A percentile compares a stretch with the other conserved stretches of the same genome.
Evolutionary conservation across 2,329 filamentous ascomycete genomes (phyloP).

Genomic region (Botrytis deweyae): DNA sequence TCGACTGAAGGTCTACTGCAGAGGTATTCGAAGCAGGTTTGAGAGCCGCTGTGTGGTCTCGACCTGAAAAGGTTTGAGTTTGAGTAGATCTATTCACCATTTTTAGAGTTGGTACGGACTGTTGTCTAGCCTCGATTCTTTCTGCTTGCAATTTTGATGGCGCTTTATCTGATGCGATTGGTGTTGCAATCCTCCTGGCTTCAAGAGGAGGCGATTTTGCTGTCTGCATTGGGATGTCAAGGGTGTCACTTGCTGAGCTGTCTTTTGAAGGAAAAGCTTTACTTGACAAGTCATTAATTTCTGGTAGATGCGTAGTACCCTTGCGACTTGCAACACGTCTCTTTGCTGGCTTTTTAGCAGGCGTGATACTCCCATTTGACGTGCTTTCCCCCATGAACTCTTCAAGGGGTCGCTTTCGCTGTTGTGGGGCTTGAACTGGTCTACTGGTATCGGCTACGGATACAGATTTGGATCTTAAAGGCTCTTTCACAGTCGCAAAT

Average conservation of each 20-base stretch:
- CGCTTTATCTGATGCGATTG: constrained; percentile 24
- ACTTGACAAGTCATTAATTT: neutral
- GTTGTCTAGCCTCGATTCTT: constrained; percentile 21
- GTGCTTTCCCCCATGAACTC: neutral
- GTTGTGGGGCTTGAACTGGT: neutral
- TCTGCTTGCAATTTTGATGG: constrained; percentile 25
- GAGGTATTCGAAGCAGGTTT: neutral
- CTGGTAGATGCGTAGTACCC: neutral
- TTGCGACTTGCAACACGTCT: constrained; percentile 10
- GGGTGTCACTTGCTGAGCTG: neutral
- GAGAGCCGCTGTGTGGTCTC: constrained; percentile 24
- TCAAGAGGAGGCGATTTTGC: constrained; percentile 29
- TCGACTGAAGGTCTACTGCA: neutral
- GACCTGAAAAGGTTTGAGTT: constrained; percentile 31
- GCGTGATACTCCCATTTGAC: neutral
- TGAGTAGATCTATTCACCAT: constrained; percentile 38
- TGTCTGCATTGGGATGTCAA: neutral
- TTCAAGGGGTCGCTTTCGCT: constrained; percentile 6
- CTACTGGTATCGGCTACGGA: neutral
- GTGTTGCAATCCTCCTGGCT: constrained; percentile 28
- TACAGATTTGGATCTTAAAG: neutral
- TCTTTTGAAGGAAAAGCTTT: neutral
- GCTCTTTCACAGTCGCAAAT: constrained; percentile 27
- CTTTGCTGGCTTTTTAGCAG: neutral
- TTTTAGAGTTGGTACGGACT: constrained; percentile 26